Evolutionary conservation across 768 basidiomycete species (phyloP), one percentile per base, ranked within the genome.

Genomic region (Russula foetens): DNA sequence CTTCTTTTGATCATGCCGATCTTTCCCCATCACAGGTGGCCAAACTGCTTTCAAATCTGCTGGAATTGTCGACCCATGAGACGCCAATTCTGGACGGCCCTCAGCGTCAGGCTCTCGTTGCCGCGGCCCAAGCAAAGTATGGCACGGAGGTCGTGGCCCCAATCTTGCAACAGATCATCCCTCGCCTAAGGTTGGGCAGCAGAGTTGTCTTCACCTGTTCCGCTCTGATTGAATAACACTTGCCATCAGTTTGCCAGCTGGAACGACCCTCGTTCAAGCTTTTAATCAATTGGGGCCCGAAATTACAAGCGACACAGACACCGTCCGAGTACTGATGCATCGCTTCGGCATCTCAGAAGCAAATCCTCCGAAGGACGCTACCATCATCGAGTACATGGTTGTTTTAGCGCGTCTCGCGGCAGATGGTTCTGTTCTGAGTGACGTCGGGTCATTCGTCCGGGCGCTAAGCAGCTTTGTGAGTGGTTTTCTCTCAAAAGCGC

Each of bases 1-100:
- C 89, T 14, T 85, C 85, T 43, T 90, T 91, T 68, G 92, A 93
- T 71, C 83, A 88, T 68, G 85, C 85, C 46, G 88, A 91, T 71
- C 77, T 93, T 60, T 81, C 82, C 23, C 84, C 86, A 14, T 77
- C 79, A 49, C 91, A 92, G 68, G 77, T 91, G 60, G 80, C 84
- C 63, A 89, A 90, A 76, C 76, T 95, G 65, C 80, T 94, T 76
- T 78, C 84, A 50, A 92, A 92, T 71, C 77, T 94, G 60, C 79
- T 95, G 63, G 85, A 81, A 38, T 85, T 90, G 69, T 74, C 81
- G 3, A 79, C 81, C n/a, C 71, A 78, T 45, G 91, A 92, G 64
- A 73, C 82, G 23, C 86, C 90, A 50, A 74, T 86, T 35, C 73
- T 93, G 62, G 90, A 91, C 69, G 76, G 81, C 28, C 72, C 79